Conservation (phyloP, 129 eudicot genomes). For the Ambrosia artemisiifolia region DNA sequence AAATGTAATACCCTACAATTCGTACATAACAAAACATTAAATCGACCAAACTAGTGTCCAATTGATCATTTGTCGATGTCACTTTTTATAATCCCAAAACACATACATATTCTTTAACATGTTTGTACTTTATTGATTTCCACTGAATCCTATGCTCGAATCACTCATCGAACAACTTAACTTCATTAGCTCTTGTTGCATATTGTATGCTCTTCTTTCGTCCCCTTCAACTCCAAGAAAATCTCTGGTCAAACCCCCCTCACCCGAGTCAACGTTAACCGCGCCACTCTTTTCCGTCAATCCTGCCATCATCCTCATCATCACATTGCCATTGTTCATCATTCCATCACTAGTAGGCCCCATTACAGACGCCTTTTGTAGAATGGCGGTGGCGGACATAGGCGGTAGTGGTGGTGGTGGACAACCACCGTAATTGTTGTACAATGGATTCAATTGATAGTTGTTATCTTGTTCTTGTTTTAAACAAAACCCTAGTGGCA, state of each 20-base stretch:
- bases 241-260: slow-evolving; percentile 64
- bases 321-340: slow-evolving; percentile 32
- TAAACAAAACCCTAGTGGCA: slow-evolving; percentile 19
- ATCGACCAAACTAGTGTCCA: no score
- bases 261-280: slow-evolving; percentile 17
- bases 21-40: no score
- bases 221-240: slow-evolving; percentile 73
- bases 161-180: slow-evolving; percentile 40
- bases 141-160: slow-evolving; percentile 22
- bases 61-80: slow-evolving; percentile 1
- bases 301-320: slow-evolving; percentile 42
- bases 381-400: slow-evolving; percentile 78
- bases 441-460: slow-evolving; percentile 38
- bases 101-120: not conserved
- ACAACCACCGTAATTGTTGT: slow-evolving; percentile 22
- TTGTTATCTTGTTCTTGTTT: slow-evolving; percentile 52
- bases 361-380: slow-evolving; percentile 76
- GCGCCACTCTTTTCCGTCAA: slow-evolving; percentile 6
- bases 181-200: slow-evolving; percentile 54
- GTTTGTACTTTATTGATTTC: not conserved
- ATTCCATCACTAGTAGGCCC: slow-evolving; percentile 51
- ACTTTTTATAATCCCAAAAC: slow-evolving; percentile 18
- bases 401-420: slow-evolving; percentile 30
- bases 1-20: no score
- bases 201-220: slow-evolving; percentile 24